Evolutionary conservation across 2,329 filamentous ascomycete species (phyloP), one percentile per base, ranked within the genome.

Genomic region (Verticillium longisporum): DNA sequence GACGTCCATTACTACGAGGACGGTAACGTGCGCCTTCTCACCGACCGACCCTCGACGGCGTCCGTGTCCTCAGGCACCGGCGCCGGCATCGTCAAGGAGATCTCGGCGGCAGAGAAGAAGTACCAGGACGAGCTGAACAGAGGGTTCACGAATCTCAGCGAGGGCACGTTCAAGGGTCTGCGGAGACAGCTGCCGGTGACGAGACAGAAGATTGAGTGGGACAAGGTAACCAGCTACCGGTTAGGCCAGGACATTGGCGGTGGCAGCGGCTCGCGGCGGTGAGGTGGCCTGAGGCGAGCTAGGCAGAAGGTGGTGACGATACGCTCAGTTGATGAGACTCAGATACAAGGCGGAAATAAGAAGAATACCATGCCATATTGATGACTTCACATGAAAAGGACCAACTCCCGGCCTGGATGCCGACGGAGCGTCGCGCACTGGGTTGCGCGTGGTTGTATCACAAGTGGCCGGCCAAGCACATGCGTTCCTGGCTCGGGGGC

Each of bases 1-100:
- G 93, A 98, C 68, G 94, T 99, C 58, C 95, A 99, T 81, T 99
- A 99, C 83, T 99, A 99, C 79, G 95, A 99, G 78, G 96, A 99
- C 73, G 95, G 95, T 64, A 99, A 99, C 72, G 95, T 99, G 61
- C 89, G 95, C 2, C 84, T 99, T 62, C 83, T 94, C 65, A 97
- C 95, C n/a, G 88, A 85, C 70, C 97, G 97, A 78, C 80, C 89
- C 11, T 74, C 94, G 13, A 81, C 81, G 1, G 74, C 84, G 3
- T 84, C 83, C 9, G 74, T 90, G n/a, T 75, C 86, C 1, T 87
- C 83, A 1, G 81, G 80, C 45, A 85, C 83, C 1, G 88, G 87
- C 7, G 83, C 84, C 0, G 89, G 88, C 38, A 84, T 98, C 56
- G 81, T 89, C 65, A 88, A 86, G 75, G 88, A 92, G 73, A 91